Evolutionary conservation across 2,329 filamentous ascomycete species (phyloP).

Genomic region (Calonectria pseudoturangicola): DNA sequence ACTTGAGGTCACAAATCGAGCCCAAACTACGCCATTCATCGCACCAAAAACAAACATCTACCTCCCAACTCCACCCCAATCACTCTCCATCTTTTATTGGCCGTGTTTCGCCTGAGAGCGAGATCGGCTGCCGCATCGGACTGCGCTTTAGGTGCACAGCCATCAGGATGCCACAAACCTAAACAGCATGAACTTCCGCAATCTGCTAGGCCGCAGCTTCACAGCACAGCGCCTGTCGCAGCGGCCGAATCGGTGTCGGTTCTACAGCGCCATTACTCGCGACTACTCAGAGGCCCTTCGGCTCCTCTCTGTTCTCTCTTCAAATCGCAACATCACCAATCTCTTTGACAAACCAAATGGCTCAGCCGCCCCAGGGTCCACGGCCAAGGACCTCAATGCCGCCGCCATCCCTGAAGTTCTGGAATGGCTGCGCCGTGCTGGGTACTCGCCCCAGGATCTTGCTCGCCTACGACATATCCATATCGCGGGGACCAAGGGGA

Average conservation of each 20-base stretch:
- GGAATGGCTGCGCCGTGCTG: conserved; percentile 84
- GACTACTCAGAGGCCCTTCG: conserved; percentile 80
- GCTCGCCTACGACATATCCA: conserved; percentile 77
- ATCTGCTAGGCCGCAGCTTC: conserved; percentile 2
- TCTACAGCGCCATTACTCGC: conserved; percentile 53
- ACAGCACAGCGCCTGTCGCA: conserved; percentile 30
- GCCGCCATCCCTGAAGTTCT: conserved; percentile 88
- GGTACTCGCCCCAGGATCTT: conserved; percentile 76
- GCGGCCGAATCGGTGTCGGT: conserved; percentile 31
- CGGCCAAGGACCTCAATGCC: conserved; percentile 77
- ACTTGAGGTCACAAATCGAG: neutral
- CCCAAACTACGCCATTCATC: neutral
- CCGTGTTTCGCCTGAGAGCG: neutral
- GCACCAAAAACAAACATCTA: neutral
- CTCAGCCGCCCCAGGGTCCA: conserved; percentile 59
- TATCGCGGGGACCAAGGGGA: conserved; percentile 95
- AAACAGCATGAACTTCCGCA: conserved; percentile 21
- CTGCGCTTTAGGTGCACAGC: neutral
- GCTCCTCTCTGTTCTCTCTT: conserved; percentile 85
- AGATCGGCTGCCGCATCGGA: neutral
- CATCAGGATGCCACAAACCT: neutral
- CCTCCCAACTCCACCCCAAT: neutral
- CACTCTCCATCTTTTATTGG: neutral
- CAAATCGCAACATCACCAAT: conserved; percentile 81
- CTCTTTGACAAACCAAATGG: conserved; percentile 65